Evolutionary conservation across 768 basidiomycete species (phyloP).

Genomic region (Mycena indigotica): DNA sequence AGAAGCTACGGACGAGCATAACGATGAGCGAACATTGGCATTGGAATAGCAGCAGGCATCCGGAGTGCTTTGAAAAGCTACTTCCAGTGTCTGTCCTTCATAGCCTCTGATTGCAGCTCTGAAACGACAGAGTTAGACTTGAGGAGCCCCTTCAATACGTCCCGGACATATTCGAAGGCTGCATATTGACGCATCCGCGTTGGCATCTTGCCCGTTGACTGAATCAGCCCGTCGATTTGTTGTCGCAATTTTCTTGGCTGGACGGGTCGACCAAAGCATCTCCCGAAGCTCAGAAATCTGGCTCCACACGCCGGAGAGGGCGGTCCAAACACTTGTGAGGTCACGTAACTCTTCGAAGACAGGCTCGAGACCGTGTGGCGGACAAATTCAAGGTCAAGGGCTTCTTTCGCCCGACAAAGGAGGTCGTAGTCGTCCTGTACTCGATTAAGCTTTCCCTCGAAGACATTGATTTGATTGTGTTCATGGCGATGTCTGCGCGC

Average conservation of each 20-base stretch:
- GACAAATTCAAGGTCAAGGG: conserved; percentile 88
- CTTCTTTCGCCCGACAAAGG: conserved; percentile 94
- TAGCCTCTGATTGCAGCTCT: conserved; percentile 94
- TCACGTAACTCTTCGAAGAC: conserved; percentile 95
- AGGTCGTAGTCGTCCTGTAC: conserved; percentile 95
- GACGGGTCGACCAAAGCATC: conserved; percentile 85
- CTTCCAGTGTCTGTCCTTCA: conserved; percentile 98
- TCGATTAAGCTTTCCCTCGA: conserved; percentile 86
- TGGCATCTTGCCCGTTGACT: conserved; percentile 98
- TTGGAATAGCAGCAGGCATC: conserved; percentile 71
- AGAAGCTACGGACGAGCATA: too few relatives aligned
- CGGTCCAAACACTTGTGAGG: conserved; percentile 98
- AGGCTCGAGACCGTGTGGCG: conserved; percentile 88
- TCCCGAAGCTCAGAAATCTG: conserved; percentile 90
- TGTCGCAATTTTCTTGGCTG: conserved; percentile 94
- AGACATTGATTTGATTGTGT: conserved; percentile 92
- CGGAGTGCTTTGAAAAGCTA: conserved; percentile 90
- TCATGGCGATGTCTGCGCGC: conserved; percentile 95
- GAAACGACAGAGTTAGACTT: conserved; percentile 88
- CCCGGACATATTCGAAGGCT: conserved; percentile 97
- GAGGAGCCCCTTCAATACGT: conserved; percentile 78
- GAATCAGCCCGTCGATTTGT: conserved; percentile 86
- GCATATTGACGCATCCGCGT: conserved; percentile 98
- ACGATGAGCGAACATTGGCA: conserved; percentile 46
- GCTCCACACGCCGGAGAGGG: conserved; percentile 94